Base-by-base conservation (phyloP, 345 rosid genomes). In the Sapria himalayana region DNA sequence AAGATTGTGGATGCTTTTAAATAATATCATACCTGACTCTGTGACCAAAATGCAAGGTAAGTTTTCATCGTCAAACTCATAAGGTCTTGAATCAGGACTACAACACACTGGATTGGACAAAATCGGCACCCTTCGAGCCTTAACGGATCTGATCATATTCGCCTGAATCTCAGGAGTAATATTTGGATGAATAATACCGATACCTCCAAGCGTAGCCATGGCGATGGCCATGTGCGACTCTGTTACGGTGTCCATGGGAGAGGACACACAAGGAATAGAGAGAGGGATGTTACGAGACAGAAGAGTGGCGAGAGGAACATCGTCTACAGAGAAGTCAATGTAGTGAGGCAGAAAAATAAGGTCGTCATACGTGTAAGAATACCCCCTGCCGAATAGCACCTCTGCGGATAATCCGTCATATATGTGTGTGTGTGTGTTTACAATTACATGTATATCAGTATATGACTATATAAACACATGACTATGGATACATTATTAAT, bases 241-340 rank as follows among this genome's bases (percentile, higher is more conserved):
- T 0, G 94, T 74, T 19, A 82, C 98, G 12, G 98, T 89, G 50
- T 89, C 97, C 97, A 86, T 81, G 3, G 93, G 94, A 22, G 97
- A 86, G 14, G 97, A 64, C 14, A 86, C 85, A 34, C 82, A 86
- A 4, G 97, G 97, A 51, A 69, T 58, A 2, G 81, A 60, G 33
- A 86, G 85, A 5, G 66, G 49, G 39, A 86, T 43, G 52, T 78
- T 85, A 32, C 80, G 70, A 23, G 80, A 66, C 33, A 81, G 70
- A 9, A 51, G 63, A 25, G 97, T 74, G 60, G 85, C 59, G 22
- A 86, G 66, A 2, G 74, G 71, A 20, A 86, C 94, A 20, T 73
- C 64, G 48, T 86, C 93, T 1, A 75, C 65, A 1, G 91, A 78
- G 73, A 86, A 81, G 60, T 81, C 93, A 49, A 86, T 86, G 66